Percentiles rank a stretch among this genome's conserved stretches.
Conservation (phyloP, 2,329 filamentous ascomycete genomes). For the Ceratocystis papillata region DNA sequence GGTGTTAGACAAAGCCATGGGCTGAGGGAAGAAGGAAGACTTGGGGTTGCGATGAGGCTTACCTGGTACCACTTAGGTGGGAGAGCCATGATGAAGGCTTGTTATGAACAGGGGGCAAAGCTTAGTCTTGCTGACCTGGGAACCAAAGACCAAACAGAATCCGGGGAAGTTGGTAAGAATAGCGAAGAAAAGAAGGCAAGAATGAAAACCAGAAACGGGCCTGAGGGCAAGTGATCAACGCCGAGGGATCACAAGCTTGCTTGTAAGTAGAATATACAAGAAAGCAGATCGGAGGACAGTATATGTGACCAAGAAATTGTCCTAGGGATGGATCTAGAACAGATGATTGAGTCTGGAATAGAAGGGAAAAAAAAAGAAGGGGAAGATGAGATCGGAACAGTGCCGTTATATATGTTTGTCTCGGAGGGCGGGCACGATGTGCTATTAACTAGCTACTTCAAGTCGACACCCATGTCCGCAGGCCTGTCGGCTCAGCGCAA, state of each 20-base stretch:
- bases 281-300: neutral
- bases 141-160: neutral
- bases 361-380: neutral
- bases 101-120: conserved; percentile 1
- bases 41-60: conserved; percentile 2
- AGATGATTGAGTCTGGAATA: conserved; percentile 2
- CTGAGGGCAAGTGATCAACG: conserved; percentile 9
- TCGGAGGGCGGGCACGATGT: neutral
- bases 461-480: neutral
- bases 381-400: neutral
- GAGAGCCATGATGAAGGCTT: conserved; percentile 33
- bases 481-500: neutral
- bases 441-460: neutral
- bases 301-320: neutral
- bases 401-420: conserved; percentile 8
- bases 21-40: neutral
- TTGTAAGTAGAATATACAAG: neutral
- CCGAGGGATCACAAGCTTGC: neutral
- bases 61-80: conserved; percentile 36
- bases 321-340: conserved; percentile 5
- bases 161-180: neutral
- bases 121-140: neutral
- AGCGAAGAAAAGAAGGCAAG: neutral
- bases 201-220: neutral
- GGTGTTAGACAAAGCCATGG: neutral